phyloP scores from a whole-genome alignment of 306 rosid species.

The Vicia faba region DNA sequence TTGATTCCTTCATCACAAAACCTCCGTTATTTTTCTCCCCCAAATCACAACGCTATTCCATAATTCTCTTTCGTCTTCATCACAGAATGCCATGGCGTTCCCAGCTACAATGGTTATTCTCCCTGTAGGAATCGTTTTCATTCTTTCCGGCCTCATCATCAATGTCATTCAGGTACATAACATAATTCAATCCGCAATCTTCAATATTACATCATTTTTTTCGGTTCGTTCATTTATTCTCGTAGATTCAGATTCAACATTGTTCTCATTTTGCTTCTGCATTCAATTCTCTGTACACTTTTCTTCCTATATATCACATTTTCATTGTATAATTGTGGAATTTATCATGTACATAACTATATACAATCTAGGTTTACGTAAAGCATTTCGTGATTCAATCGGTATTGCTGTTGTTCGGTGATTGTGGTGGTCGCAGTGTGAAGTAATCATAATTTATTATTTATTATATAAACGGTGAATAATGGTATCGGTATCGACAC shows the following conservation, averaged over 20 bases:
- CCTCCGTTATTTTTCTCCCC: too few relatives aligned
- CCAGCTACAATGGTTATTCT: constrained; percentile 67
- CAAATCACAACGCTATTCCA: too few relatives aligned
- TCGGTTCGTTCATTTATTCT: neutral
- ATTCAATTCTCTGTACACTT: neutral
- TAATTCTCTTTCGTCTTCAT: too few relatives aligned
- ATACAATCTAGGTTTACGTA: too few relatives aligned
- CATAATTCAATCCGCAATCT: neutral
- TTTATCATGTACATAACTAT: neutral
- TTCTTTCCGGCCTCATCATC: constrained; percentile 76
- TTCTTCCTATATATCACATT: neutral
- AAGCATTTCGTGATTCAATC: too few relatives aligned
- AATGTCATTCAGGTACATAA: constrained; percentile 65
- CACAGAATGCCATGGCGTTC: constrained; percentile 52
- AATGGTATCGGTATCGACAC: too few relatives aligned
- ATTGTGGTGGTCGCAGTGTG: too few relatives aligned
- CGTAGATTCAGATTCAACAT: too few relatives aligned
- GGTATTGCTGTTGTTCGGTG: too few relatives aligned
- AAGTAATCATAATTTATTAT: too few relatives aligned
- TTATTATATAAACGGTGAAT: too few relatives aligned
- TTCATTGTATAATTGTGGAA: neutral
- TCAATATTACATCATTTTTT: neutral
- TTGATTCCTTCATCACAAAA: too few relatives aligned
- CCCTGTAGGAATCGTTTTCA: constrained; percentile 73
- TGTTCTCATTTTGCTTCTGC: neutral